Evolutionary conservation across 1,284 basidiomycete genomes (phyloP), one percentile per base, ranked within the genome.

Genomic region (Pterulicium gracile): DNA sequence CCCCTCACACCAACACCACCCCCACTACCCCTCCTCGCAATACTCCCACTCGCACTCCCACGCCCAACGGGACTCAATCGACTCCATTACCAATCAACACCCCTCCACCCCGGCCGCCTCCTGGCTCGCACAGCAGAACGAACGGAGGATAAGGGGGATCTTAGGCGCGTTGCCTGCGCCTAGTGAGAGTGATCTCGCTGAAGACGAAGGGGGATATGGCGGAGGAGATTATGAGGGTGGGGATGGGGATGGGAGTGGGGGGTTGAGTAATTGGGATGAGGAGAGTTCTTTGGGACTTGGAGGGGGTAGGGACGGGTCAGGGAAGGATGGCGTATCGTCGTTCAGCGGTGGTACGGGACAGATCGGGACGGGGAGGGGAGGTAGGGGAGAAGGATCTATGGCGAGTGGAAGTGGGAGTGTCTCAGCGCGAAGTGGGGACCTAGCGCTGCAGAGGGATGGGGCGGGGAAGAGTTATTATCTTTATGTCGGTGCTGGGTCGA

Each of bases 101-200:
- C 27, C 27, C 27, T 72, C 20, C 61, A 72, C 40, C 60, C 62
- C 66, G 15, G 61, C 75, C 23, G 64, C 68, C 17, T 67, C 70
- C 14, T 94, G 90, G 91, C 61, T 94, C 36, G 73, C 76, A 22
- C 88, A 92, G 51, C 90, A 94, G 62, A 87, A 77, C 46, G 73
- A 77, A 35, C 73, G 79, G 4, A 67, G 70, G 0, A 69, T 82
- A 48, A 73, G 74, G 32, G 67, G 72, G 13, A 76, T 72, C 66
- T 61, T 84, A 1, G 81, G 79, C n/a, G 67, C 66, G 3, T 58
- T 76, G 13, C 77, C 79, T 1, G 74, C 70, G 35, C 75, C 77
- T 7, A 82, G 81, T 1, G 70, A 72, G 43, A 69, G 73, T 3
- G 79, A 79, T 48, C 62, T 64, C 36, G 60, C 59, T 15, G 79